phyloP scores from a whole-genome alignment of 1,284 basidiomycete genomes.

The Ganoderma boninense region DNA sequence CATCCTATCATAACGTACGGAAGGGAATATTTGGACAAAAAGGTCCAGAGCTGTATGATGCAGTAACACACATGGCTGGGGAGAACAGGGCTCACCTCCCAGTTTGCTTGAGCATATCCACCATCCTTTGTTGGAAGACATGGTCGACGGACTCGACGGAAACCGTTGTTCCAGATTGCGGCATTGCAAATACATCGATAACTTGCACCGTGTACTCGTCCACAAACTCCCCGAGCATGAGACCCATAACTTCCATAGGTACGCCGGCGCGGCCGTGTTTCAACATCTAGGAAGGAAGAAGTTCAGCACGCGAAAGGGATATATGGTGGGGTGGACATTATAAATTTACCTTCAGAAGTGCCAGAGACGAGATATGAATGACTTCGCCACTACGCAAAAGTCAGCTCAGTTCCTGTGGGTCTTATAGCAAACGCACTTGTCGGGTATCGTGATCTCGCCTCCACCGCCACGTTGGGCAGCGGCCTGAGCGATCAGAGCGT shows the following conservation, averaged over 20 bases:
- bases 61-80: neutral
- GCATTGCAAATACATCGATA: conserved; percentile 99
- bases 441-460: conserved; percentile 66
- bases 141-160: conserved; percentile 99
- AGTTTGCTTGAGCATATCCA: conserved; percentile 99
- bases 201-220: conserved; percentile 99
- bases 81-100: conserved; percentile 72
- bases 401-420: conserved; percentile 1
- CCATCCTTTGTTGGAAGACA: conserved; percentile 98
- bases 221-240: conserved; percentile 98
- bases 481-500: conserved; percentile 62
- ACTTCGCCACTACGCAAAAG: conserved; percentile 83
- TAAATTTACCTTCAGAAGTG: conserved; percentile 82
- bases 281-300: conserved; percentile 77
- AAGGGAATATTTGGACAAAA: neutral
- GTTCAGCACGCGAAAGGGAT: neutral
- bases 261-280: conserved; percentile 99
- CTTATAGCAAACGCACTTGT: conserved; percentile 63
- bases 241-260: conserved; percentile 99
- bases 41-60: neutral
- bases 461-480: conserved; percentile 36
- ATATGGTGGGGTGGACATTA: neutral
- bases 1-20: neutral
- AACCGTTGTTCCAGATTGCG: conserved; percentile 98
- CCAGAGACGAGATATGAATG: conserved; percentile 95